Base-by-base conservation (phyloP, 495 filamentous ascomycete species). In the Evernia prunastri region DNA sequence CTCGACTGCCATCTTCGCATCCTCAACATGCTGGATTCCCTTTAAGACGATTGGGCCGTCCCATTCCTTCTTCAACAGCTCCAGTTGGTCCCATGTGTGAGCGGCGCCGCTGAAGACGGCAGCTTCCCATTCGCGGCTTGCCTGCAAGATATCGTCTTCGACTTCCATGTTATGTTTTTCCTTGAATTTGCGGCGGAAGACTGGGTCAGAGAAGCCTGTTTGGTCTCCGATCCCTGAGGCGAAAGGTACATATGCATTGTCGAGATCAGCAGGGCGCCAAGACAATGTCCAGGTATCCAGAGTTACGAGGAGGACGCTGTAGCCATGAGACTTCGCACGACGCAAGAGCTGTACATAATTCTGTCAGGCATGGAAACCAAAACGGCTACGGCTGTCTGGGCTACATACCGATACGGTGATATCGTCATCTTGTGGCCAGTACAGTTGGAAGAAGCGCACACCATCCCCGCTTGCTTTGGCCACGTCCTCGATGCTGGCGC, bases 201-300 rank as follows among this genome's bases (percentile, higher is more conserved):
- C 83, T 0, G 86, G 85, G 69, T 89, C 87, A 8, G 78, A 76
- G 42, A 80, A 77, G 31, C 77, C 77, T 42, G 77, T 70, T 57
- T 80, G 69, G 62, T 73, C 75, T 4, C 78, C 79, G n/a, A 78
- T 63, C 7, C 78, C 79, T 37, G 69, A 73, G 64, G 79, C 72
- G 71, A 71, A 85, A 51, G 75, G 87, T 71, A 72, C 65, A 60
- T 82, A 87, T 36, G 77, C 86, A 36, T 81, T 80, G 67, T 89
- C 86, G 31, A 89, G 75, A 70, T 89, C 87, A 2, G 75, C 77
- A 0, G 86, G 87, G 54, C 86, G 77, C 87, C 84, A 87, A 17
- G 77, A 74, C 39, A 87, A 72, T 12, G 75, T 76, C 59, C 77
- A 84, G 1, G 83, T 86, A 71, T 89, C 86, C 0, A 88, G 76